Evolutionary conservation across 2,329 filamentous ascomycete species (phyloP).

Genomic region (Aspergillus aculeatinus): DNA sequence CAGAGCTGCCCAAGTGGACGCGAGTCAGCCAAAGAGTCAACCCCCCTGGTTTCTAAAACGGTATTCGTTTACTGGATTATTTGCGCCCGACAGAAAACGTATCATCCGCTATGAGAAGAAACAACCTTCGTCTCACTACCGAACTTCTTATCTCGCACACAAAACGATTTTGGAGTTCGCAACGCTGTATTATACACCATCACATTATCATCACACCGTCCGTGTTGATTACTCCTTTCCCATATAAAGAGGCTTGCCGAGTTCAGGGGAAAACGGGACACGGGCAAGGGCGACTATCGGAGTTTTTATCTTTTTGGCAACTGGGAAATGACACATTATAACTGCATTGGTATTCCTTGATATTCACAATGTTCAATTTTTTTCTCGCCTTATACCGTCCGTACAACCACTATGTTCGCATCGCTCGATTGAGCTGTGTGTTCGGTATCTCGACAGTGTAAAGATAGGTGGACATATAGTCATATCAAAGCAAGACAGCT

Average conservation of each 20-base stretch:
- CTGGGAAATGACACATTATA: slow-evolving; percentile 25
- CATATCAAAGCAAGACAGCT: not conserved
- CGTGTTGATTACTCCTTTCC: slow-evolving; percentile 4
- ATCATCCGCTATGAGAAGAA: not conserved
- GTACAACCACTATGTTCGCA: slow-evolving; percentile 1
- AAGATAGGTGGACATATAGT: slow-evolving; percentile 4
- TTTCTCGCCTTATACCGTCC: slow-evolving; percentile 24
- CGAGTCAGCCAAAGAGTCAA: slow-evolving; percentile 91
- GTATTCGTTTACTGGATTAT: not conserved
- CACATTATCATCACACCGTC: not conserved
- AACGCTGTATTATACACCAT: slow-evolving; percentile 33
- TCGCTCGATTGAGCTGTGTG: not conserved
- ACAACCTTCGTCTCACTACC: not conserved
- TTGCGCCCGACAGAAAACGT: not conserved
- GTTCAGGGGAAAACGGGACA: slow-evolving; percentile 21
- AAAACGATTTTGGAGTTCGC: slow-evolving; percentile 10
- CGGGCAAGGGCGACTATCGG: slow-evolving; percentile 24
- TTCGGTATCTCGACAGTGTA: not conserved
- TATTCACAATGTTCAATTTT: slow-evolving; percentile 28
- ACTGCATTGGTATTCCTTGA: slow-evolving; percentile 16
- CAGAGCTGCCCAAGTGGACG: slow-evolving; percentile 89
- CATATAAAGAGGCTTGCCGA: slow-evolving; percentile 9
- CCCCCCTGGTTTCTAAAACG: slow-evolving; percentile 79
- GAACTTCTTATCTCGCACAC: not conserved
- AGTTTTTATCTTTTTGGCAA: slow-evolving; percentile 35